Conservation (phyloP, 225 moss, liverwort and hornwort genomes). For the Asterella californica region DNA sequence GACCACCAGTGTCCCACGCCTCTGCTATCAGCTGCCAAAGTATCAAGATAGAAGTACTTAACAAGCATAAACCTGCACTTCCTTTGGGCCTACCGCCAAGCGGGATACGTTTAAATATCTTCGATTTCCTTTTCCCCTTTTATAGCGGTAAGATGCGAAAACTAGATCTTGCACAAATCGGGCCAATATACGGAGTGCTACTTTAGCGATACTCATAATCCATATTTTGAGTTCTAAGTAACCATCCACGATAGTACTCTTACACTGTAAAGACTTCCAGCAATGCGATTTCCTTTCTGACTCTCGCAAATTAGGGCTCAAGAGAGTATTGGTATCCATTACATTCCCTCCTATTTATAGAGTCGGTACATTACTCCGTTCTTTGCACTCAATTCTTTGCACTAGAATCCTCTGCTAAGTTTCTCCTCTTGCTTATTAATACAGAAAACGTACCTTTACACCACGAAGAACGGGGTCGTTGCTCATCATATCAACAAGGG, state of each 20-base stretch:
- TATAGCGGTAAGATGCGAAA: too few species aligned
- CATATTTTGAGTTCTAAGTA: neutral
- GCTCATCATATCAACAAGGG: conserved; percentile 89
- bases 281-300: neutral
- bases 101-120: too few species aligned
- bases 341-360: too few species aligned
- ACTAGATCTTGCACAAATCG: neutral
- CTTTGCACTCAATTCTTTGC: neutral
- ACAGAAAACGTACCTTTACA: conserved; percentile 58
- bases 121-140: too few species aligned
- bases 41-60: neutral
- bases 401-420: neutral
- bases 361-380: neutral
- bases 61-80: neutral
- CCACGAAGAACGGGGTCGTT: conserved; percentile 77
- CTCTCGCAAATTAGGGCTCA: neutral
- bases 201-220: neutral
- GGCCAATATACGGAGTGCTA: neutral
- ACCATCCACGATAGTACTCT: neutral
- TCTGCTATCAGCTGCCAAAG: conserved; percentile 68
- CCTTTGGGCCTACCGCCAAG: too few species aligned
- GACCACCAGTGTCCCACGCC: conserved; percentile 88
- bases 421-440: neutral
- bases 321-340: neutral
- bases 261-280: neutral